Evolutionary conservation across 306 rosid species (phyloP).

Genomic region (Benincasa hispida): DNA sequence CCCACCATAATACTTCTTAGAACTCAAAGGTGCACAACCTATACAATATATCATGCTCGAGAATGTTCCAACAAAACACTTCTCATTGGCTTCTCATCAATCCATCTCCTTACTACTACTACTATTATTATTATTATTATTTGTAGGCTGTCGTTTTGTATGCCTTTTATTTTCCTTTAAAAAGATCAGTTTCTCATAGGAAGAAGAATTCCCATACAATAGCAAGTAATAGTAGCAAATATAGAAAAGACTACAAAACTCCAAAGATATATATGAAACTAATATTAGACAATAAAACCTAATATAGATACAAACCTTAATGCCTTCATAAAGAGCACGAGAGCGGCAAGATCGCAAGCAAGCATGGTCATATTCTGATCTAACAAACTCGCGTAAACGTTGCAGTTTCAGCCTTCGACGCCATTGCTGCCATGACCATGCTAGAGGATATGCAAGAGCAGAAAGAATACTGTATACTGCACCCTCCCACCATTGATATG

Average conservation of each 20-base stretch:
- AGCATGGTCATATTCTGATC: slow-evolving; percentile 93
- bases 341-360: slow-evolving; percentile 96
- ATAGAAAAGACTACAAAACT: not conserved
- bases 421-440: slow-evolving; percentile 98
- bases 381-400: slow-evolving; percentile 82
- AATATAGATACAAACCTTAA: slow-evolving; percentile 43
- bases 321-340: slow-evolving; percentile 97
- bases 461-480: slow-evolving; percentile 67
- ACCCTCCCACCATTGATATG: slow-evolving; percentile 99
- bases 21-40: too few species aligned
- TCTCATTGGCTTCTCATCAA: too few species aligned
- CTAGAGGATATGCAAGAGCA: slow-evolving; percentile 75
- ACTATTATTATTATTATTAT: too few species aligned
- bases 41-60: too few species aligned
- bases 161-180: too few species aligned
- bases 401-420: slow-evolving; percentile 81
- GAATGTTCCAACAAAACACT: too few species aligned
- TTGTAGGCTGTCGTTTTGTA: too few species aligned
- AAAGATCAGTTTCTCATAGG: too few species aligned
- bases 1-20: too few species aligned
- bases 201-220: too few species aligned
- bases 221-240: too few species aligned
- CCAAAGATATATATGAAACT: not conserved
- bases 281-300: not conserved
- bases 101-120: too few species aligned